phyloP scores from a whole-genome alignment of 352 stramenopile species.

The Globisporangium cystogenes region DNA sequence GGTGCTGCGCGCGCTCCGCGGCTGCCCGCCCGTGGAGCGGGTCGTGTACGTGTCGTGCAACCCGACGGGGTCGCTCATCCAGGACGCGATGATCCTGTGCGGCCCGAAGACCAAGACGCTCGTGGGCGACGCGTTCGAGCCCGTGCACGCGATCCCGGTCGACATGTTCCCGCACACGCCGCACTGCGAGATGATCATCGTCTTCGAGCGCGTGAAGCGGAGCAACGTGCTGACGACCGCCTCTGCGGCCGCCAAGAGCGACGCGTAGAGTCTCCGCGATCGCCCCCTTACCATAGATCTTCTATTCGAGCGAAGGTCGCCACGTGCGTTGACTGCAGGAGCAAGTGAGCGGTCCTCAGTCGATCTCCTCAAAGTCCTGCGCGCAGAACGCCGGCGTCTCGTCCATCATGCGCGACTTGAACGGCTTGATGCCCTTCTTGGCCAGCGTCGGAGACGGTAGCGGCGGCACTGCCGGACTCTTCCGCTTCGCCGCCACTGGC shows the following conservation, averaged over 20 bases:
- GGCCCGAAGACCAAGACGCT: slow-evolving; percentile 91
- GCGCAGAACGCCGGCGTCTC: slow-evolving; percentile 48
- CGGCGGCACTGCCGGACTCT: slow-evolving; percentile 12
- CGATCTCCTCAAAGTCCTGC: slow-evolving; percentile 64
- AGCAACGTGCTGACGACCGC: slow-evolving; percentile 11
- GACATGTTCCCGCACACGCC: slow-evolving; percentile 99
- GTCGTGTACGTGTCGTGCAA: slow-evolving; percentile 99
- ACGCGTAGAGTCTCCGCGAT: neutral
- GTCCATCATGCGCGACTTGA: slow-evolving; percentile 80
- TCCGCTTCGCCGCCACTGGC: slow-evolving; percentile 33
- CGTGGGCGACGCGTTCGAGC: slow-evolving; percentile 88
- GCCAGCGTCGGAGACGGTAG: slow-evolving; percentile 15
- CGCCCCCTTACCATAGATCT: neutral
- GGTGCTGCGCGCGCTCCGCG: slow-evolving; percentile 83
- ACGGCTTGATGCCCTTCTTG: slow-evolving; percentile 66
- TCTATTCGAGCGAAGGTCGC: neutral
- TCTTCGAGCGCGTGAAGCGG: slow-evolving; percentile 90
- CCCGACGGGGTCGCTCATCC: slow-evolving; percentile 92
- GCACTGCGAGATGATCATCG: slow-evolving; percentile 98
- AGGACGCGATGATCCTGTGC: slow-evolving; percentile 89
- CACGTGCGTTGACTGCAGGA: too few relatives aligned
- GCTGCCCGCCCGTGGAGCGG: slow-evolving; percentile 74
- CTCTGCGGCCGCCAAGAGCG: neutral
- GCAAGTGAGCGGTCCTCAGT: slow-evolving; percentile 9
- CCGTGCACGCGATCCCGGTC: slow-evolving; percentile 91